phyloP scores from a whole-genome alignment of 768 basidiomycete species.

The Tephrocybe sp. region DNA sequence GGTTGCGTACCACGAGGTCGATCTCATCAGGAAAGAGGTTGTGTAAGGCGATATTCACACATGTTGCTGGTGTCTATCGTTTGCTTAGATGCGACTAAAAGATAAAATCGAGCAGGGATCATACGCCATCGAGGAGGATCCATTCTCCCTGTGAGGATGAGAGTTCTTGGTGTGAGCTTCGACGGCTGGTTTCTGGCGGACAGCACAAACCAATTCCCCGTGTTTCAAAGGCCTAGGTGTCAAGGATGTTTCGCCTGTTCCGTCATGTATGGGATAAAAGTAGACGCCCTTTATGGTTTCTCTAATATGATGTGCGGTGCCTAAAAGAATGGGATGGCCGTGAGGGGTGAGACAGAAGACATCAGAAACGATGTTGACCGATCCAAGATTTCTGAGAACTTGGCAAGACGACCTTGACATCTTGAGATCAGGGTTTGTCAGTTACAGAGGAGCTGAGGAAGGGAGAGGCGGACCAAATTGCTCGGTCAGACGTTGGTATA shows the following conservation, averaged over 20 bases:
- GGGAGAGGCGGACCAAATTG: too few relatives aligned
- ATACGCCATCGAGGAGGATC: slow-evolving; percentile 85
- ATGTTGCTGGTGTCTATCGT: slow-evolving; percentile 84
- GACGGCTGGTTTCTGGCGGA: background rate
- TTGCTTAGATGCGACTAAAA: slow-evolving; percentile 1
- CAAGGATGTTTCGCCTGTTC: slow-evolving; percentile 64
- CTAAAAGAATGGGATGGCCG: slow-evolving; percentile 40
- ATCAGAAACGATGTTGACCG: slow-evolving; percentile 39
- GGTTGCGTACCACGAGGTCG: slow-evolving; percentile 74
- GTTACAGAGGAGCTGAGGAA: too few relatives aligned
- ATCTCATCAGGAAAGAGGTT: slow-evolving; percentile 84
- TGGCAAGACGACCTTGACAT: slow-evolving; percentile 78
- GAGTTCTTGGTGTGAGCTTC: background rate
- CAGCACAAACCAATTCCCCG: slow-evolving; percentile 57
- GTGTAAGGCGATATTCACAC: slow-evolving; percentile 86
- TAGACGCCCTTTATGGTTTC: slow-evolving; percentile 68
- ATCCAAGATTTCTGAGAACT: slow-evolving; percentile 88
- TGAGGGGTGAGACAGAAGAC: background rate
- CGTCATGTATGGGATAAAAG: slow-evolving; percentile 74
- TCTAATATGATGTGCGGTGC: slow-evolving; percentile 79
- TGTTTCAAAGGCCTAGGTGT: slow-evolving; percentile 64
- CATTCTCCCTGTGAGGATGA: slow-evolving; percentile 60
- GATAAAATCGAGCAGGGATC: slow-evolving; percentile 21
- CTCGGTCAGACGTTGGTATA: slow-evolving; percentile 59
- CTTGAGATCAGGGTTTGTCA: too few relatives aligned